Percentiles rank a stretch among this genome's conserved stretches.
phyloP scores from a whole-genome alignment of 495 filamentous ascomycete genomes.

The Aspergillus ostianus region DNA sequence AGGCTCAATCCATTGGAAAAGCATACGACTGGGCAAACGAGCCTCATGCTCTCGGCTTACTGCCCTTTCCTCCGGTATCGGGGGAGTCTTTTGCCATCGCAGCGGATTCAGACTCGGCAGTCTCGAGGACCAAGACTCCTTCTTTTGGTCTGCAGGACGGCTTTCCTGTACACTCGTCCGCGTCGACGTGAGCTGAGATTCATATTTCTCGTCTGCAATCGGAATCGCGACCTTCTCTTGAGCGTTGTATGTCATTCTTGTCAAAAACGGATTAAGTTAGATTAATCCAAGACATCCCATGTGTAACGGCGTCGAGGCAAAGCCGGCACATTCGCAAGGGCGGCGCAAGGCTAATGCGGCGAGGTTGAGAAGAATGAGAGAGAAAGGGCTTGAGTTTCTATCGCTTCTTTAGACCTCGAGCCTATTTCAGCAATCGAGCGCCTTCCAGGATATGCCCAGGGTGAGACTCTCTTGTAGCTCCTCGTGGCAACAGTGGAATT shows the following conservation, averaged over 20 bases:
- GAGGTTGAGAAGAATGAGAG: neutral
- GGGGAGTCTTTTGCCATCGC: constrained; percentile 3
- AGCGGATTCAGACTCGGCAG: neutral
- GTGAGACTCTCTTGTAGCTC: neutral
- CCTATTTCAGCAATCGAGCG: neutral
- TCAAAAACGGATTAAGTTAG: neutral
- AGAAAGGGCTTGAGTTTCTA: neutral
- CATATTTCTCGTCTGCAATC: neutral
- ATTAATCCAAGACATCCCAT: neutral
- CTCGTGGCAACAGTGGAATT: neutral
- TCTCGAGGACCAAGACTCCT: neutral
- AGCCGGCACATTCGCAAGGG: neutral
- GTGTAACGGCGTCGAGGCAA: neutral
- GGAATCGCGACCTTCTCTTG: neutral
- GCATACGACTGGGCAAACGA: neutral
- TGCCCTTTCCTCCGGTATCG: neutral
- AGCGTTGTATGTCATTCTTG: neutral
- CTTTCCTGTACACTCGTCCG: neutral
- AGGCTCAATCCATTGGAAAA: neutral
- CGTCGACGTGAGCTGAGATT: neutral
- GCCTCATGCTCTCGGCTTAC: neutral
- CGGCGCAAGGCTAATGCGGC: neutral
- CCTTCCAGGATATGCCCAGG: neutral
- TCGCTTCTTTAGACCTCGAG: neutral
- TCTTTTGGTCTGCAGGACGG: neutral